These are phyloP conservation scores for Aureobasidium sp. DNA, from an alignment of 2,329 filamentous ascomycete species.

Conservation along the genomic window DNA sequence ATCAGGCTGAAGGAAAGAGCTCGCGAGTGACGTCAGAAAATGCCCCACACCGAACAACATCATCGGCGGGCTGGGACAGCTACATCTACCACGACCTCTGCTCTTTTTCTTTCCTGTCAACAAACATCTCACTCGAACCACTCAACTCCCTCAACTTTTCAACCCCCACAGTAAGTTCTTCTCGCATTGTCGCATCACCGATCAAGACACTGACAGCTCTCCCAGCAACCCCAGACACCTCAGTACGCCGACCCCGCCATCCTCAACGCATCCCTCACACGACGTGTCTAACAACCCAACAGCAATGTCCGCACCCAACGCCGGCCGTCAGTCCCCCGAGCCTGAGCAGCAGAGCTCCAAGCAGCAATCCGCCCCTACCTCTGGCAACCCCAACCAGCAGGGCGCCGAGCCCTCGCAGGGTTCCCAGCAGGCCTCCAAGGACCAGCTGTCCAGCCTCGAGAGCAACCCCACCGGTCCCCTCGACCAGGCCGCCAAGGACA, in stretches of 20 bases:
- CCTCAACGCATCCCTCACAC: constrained; percentile 23
- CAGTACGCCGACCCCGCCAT: constrained; percentile 8
- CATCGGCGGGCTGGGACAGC: constrained; percentile 1
- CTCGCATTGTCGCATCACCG: neutral
- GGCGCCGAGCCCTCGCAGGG: constrained; percentile 33
- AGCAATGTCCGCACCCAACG: constrained; percentile 56
- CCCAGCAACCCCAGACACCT: neutral
- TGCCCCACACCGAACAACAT: constrained; percentile 11
- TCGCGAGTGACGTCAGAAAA: constrained; percentile 4
- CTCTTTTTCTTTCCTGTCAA: constrained; percentile 9
- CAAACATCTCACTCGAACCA: constrained; percentile 9
- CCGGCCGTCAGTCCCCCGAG: constrained; percentile 71
- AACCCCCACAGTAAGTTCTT: neutral
- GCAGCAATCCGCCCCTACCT: constrained; percentile 56
- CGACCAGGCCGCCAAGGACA: constrained; percentile 54
- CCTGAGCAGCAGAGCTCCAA: constrained; percentile 60
- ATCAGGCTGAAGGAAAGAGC: constrained; percentile 14
- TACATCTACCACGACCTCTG: constrained; percentile 12
- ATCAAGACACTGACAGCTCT: neutral
- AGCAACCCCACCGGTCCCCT: constrained; percentile 62
- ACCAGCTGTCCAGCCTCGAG: constrained; percentile 46
- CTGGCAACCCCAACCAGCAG: constrained; percentile 52
- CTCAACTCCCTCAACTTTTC: neutral
- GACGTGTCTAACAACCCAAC: constrained; percentile 11
- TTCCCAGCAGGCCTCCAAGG: constrained; percentile 46